A percentile compares a stretch with the other conserved stretches of the same genome.
phyloP scores from a whole-genome alignment of 768 basidiomycete species.

The Galerina marginata region DNA sequence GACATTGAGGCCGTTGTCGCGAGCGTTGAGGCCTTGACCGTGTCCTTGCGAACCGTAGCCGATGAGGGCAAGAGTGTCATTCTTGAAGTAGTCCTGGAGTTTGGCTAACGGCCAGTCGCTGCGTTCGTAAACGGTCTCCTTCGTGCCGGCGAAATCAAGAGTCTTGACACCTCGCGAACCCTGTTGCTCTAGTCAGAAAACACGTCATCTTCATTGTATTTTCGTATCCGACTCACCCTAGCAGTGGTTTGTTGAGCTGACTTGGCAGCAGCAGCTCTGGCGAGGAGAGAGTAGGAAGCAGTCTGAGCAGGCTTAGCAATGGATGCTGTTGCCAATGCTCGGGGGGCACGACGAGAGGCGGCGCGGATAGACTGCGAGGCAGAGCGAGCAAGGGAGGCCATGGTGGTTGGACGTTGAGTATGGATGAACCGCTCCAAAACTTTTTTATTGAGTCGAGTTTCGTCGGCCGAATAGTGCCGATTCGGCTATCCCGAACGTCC shows the following conservation, averaged over 20 bases:
- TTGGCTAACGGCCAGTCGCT: conserved; percentile 97
- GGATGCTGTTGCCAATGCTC: conserved; percentile 45
- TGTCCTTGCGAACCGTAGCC: conserved; percentile 99
- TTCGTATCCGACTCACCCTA: conserved; percentile 33
- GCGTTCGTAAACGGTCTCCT: conserved; percentile 94
- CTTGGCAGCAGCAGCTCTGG: conserved; percentile 51
- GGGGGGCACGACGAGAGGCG: conserved; percentile 69
- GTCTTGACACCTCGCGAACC: conserved; percentile 87
- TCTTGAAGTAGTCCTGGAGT: conserved; percentile 99
- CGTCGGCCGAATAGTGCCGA: conserved; percentile 12
- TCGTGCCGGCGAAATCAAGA: conserved; percentile 93
- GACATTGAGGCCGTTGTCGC: conserved; percentile 98
- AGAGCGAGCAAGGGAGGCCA: conserved; percentile 73
- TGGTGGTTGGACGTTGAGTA: conserved; percentile 41
- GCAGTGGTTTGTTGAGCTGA: conserved; percentile 37
- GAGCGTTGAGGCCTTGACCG: conserved; percentile 97
- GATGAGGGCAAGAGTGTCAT: conserved; percentile 98
- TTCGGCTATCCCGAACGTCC: not conserved
- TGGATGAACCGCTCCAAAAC: conserved; percentile 17
- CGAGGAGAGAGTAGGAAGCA: conserved; percentile 74
- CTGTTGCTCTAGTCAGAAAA: conserved; percentile 21
- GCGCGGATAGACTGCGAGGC: conserved; percentile 65
- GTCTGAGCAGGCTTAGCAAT: conserved; percentile 46
- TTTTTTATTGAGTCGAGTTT: conserved; percentile 22
- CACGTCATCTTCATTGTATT: not conserved